These are phyloP conservation scores for Amphicarpaea edgeworthii DNA, from an alignment of 306 rosid genomes.

Conservation along the genomic window DNA sequence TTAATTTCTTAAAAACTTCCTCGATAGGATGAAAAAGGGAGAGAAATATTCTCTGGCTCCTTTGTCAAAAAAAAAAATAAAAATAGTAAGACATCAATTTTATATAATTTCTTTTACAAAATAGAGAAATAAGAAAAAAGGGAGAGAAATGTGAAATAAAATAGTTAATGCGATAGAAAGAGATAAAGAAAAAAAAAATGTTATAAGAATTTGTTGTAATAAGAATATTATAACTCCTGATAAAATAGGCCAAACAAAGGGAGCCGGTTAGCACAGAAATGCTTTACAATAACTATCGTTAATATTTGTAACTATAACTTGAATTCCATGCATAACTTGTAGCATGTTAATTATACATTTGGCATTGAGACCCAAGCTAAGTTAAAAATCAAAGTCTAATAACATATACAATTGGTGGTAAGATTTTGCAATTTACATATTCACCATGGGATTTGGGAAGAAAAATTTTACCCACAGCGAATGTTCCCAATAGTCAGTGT, in stretches of 20 bases:
- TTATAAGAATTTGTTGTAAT: neutral
- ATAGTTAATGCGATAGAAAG: neutral
- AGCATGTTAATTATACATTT: constrained; percentile 34
- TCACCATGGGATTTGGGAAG: constrained; percentile 50
- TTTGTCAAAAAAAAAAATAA: neutral
- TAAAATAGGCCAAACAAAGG: neutral
- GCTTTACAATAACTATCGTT: neutral
- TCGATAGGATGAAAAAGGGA: no score
- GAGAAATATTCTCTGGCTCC: no score
- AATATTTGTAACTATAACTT: neutral
- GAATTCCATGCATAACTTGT: constrained; percentile 8
- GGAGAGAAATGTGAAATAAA: neutral
- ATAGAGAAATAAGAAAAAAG: neutral
- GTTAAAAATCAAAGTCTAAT: constrained; percentile 37
- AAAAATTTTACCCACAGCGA: constrained; percentile 59
- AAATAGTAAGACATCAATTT: neutral
- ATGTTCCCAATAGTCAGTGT: constrained; percentile 49
- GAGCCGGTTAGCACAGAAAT: constrained; percentile 1
- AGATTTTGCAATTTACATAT: constrained; percentile 50
- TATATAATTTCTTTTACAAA: neutral
- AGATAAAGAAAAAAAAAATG: neutral
- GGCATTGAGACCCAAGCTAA: constrained; percentile 36
- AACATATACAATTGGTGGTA: constrained; percentile 56
- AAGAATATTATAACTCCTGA: neutral
- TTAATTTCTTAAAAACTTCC: no score